Percentiles rank a stretch among this genome's conserved stretches.
Conservation (phyloP, 495 filamentous ascomycete species). For the Filosporella fistucella region DNA sequence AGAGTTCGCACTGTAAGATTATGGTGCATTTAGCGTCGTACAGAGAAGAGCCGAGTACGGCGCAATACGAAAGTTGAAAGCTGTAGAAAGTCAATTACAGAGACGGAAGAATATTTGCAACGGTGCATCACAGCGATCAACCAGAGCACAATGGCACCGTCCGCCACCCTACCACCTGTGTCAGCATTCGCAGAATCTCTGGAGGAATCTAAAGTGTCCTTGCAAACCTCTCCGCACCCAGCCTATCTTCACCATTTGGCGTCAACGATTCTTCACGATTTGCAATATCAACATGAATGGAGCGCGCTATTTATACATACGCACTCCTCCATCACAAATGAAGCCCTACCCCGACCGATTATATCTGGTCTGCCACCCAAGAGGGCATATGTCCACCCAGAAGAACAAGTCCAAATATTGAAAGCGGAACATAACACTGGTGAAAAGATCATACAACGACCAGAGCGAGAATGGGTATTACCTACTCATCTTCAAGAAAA, state of each 20-base stretch:
- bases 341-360: slow-evolving; percentile 52
- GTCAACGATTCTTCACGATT: slow-evolving; percentile 69
- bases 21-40: too few species aligned
- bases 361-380: slow-evolving; percentile 86
- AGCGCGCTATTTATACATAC: slow-evolving; percentile 61
- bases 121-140: not conserved
- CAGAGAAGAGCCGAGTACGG: too few species aligned
- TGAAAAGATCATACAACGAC: slow-evolving; percentile 35
- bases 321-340: slow-evolving; percentile 31
- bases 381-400: slow-evolving; percentile 85
- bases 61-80: too few species aligned
- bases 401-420: slow-evolving; percentile 79
- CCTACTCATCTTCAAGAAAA: slow-evolving; percentile 76
- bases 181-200: slow-evolving; percentile 13
- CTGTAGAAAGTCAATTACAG: too few species aligned
- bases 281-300: slow-evolving; percentile 87
- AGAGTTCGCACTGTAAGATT: too few species aligned
- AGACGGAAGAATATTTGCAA: too few species aligned
- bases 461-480: slow-evolving; percentile 80
- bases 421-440: slow-evolving; percentile 42
- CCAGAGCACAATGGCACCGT: slow-evolving; percentile 12
- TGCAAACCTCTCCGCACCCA: slow-evolving; percentile 9
- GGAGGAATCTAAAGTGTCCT: not conserved
- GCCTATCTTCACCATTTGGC: slow-evolving; percentile 43
- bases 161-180: slow-evolving; percentile 6